Evolutionary conservation across 1,284 basidiomycete genomes (phyloP).

Genomic region (Neolentinus lepideus): DNA sequence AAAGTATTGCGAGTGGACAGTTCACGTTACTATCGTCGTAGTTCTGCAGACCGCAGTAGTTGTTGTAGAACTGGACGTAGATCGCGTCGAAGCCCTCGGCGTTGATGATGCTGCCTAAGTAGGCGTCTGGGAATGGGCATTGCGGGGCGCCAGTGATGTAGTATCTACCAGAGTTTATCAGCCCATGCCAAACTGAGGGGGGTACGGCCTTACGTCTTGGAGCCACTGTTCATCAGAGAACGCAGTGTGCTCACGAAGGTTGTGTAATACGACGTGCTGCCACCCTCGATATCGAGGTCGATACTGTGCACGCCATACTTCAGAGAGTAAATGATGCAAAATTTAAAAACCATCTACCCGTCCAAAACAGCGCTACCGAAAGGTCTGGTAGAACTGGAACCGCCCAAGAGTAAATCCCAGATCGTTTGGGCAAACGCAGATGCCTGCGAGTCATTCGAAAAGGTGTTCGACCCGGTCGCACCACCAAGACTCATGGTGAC

Average conservation of each 20-base stretch:
- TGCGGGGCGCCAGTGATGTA: constrained; percentile 63
- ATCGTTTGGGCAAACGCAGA: constrained; percentile 46
- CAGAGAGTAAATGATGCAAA: background rate
- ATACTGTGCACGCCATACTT: constrained; percentile 27
- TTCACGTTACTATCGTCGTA: constrained; percentile 30
- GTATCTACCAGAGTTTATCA: constrained; percentile 29
- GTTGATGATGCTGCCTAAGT: constrained; percentile 43
- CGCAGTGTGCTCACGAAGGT: constrained; percentile 50
- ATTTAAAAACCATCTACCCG: constrained; percentile 32
- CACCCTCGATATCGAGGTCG: constrained; percentile 64
- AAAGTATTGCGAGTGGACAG: background rate
- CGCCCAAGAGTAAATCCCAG: constrained; percentile 64
- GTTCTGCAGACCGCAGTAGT: constrained; percentile 44
- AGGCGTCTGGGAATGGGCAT: constrained; percentile 58
- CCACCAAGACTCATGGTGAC: constrained; percentile 61
- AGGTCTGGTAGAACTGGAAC: constrained; percentile 44
- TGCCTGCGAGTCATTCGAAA: constrained; percentile 47
- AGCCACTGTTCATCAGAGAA: constrained; percentile 35
- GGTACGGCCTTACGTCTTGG: constrained; percentile 34
- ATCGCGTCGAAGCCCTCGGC: constrained; percentile 53
- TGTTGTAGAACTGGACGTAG: constrained; percentile 64
- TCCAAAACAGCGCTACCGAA: constrained; percentile 61
- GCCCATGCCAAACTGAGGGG: background rate
- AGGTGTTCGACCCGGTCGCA: constrained; percentile 43
- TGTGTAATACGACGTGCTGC: constrained; percentile 38